phyloP scores from a whole-genome alignment of 192 early-diverging fungal species.

The Coemansia asiatica region DNA sequence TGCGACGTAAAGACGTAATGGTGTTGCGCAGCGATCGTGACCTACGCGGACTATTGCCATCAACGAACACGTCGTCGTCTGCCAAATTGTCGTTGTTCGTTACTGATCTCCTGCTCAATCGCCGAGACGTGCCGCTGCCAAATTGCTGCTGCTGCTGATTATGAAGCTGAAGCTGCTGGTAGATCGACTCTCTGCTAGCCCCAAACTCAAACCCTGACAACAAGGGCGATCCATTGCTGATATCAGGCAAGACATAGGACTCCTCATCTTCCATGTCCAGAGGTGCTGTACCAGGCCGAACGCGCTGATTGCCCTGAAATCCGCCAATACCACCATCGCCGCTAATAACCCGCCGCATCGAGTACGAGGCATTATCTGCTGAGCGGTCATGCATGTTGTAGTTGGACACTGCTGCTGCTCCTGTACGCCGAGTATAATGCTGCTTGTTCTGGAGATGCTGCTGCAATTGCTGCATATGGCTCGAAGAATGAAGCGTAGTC shows the following conservation, averaged over 20 bases:
- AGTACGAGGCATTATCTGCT: slow-evolving; percentile 11
- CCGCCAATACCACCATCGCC: slow-evolving; percentile 34
- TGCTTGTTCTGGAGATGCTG: slow-evolving; percentile 11
- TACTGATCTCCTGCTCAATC: slow-evolving; percentile 1
- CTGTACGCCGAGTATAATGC: slow-evolving; percentile 1
- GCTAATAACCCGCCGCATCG: slow-evolving; percentile 30
- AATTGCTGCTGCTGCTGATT: slow-evolving; percentile 1
- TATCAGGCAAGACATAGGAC: slow-evolving; percentile 33
- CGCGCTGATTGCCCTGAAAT: background rate
- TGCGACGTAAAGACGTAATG: slow-evolving; percentile 49
- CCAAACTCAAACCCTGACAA: slow-evolving; percentile 34
- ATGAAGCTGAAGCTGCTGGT: slow-evolving; percentile 18
- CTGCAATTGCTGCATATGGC: slow-evolving; percentile 32
- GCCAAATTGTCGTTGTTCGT: slow-evolving; percentile 16
- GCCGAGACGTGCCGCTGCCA: background rate
- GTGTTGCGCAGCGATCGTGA: slow-evolving; percentile 52
- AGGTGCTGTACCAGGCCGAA: background rate
- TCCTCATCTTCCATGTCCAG: slow-evolving; percentile 1
- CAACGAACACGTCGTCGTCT: background rate
- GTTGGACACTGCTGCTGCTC: background rate
- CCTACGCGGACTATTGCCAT: slow-evolving; percentile 35
- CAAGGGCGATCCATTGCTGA: slow-evolving; percentile 43
- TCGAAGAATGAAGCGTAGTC: slow-evolving; percentile 44
- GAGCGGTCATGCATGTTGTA: background rate
- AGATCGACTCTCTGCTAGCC: slow-evolving; percentile 13